A percentile compares a stretch with the other conserved stretches of the same genome.
Evolutionary conservation across 208 protist species (phyloP).

Genomic region (Hexamita inflata): DNA sequence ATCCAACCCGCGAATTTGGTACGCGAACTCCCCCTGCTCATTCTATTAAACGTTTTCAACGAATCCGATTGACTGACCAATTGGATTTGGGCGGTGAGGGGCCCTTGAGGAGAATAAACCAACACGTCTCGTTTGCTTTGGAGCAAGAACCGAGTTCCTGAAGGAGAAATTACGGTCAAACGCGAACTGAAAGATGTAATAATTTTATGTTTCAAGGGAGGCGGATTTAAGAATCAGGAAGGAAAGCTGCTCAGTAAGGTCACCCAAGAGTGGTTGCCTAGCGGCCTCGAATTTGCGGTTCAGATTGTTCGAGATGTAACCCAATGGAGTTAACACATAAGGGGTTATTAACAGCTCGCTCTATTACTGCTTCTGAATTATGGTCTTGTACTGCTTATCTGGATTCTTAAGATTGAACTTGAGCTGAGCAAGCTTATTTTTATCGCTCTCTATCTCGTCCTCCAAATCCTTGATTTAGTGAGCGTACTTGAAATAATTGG

Average conservation of each 20-base stretch:
- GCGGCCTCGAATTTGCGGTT: background rate
- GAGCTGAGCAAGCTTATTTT: background rate
- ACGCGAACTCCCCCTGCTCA: too few relatives aligned
- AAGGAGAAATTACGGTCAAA: background rate
- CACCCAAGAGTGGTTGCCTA: background rate
- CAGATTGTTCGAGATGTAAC: background rate
- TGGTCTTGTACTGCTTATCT: background rate
- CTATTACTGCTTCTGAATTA: too few relatives aligned
- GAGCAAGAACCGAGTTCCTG: background rate
- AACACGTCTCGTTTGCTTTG: background rate
- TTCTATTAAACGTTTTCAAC: background rate
- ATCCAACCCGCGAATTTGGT: constrained; percentile 22
- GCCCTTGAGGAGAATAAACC: constrained; percentile 31
- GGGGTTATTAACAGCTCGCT: background rate
- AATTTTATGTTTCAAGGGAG: background rate
- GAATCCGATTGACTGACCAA: constrained; percentile 25
- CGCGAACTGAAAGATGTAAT: background rate
- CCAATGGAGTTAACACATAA: background rate
- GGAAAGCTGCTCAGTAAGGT: background rate
- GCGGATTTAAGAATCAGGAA: background rate
- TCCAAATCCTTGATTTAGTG: too few relatives aligned
- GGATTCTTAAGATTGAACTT: background rate
- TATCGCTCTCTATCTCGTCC: background rate
- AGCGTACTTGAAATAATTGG: too few relatives aligned
- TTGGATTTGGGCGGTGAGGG: constrained; percentile 34